Percentiles rank a stretch among this genome's conserved stretches.
Evolutionary conservation across 768 basidiomycete genomes (phyloP).

Genomic region (Pholiota conissans): DNA sequence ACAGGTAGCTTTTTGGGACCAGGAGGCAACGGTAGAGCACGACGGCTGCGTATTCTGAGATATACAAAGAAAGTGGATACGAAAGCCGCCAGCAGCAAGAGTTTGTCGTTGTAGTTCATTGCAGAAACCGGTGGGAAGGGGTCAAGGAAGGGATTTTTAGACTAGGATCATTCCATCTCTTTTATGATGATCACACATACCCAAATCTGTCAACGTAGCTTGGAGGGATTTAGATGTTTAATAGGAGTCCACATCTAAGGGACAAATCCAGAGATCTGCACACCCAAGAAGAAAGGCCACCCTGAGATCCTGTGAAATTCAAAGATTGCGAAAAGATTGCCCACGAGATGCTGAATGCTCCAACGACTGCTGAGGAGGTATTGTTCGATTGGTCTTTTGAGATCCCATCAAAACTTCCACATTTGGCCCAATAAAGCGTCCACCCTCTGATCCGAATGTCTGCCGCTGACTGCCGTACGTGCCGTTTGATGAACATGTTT

Average conservation of each 20-base stretch:
- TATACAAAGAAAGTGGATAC: constrained; percentile 12
- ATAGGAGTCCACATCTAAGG: background rate
- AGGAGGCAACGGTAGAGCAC: constrained; percentile 23
- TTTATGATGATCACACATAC: background rate
- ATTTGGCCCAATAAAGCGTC: too few relatives aligned
- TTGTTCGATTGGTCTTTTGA: too few relatives aligned
- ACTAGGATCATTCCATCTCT: background rate
- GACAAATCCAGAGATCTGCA: background rate
- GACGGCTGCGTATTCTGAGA: background rate
- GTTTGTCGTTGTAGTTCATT: background rate
- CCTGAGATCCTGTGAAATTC: background rate
- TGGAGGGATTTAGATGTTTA: background rate
- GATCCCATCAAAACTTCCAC: too few relatives aligned
- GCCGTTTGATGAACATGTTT: too few relatives aligned
- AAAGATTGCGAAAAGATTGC: background rate
- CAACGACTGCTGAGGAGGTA: too few relatives aligned
- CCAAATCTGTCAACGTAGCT: background rate
- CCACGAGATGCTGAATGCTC: background rate
- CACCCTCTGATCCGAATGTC: too few relatives aligned
- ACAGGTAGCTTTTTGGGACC: constrained; percentile 27
- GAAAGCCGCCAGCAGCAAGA: background rate
- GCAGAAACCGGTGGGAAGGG: background rate
- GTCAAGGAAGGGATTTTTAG: background rate
- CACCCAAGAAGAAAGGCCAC: background rate
- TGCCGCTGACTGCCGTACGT: too few relatives aligned